Percentiles rank a stretch among this genome's conserved stretches.
phyloP scores from a whole-genome alignment of 345 rosid species.

The Hirschfeldia incana region DNA sequence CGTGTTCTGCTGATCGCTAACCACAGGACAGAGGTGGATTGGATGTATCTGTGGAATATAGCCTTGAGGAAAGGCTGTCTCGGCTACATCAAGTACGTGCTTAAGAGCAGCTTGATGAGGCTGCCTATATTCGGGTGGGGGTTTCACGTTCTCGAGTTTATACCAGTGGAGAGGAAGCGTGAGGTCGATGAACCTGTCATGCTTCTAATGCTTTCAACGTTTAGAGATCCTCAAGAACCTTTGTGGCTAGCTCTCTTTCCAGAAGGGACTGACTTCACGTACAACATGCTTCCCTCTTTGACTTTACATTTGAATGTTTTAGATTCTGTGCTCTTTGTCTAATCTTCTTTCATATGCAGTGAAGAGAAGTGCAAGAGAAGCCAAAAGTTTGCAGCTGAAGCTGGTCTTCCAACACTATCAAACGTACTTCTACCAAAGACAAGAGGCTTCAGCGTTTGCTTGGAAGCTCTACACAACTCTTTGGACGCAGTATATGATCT shows the following conservation, averaged over 20 bases:
- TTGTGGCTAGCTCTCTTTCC: slow-evolving; percentile 93
- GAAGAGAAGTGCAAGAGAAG: slow-evolving; percentile 67
- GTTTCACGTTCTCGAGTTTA: slow-evolving; percentile 79
- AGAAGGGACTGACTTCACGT: slow-evolving; percentile 91
- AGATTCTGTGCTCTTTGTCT: not conserved
- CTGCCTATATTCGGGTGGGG: slow-evolving; percentile 86
- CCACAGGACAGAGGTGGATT: slow-evolving; percentile 92
- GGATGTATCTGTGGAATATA: slow-evolving; percentile 91
- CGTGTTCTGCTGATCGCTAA: slow-evolving; percentile 68
- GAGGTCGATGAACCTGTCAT: slow-evolving; percentile 68
- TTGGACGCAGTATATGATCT: slow-evolving; percentile 85
- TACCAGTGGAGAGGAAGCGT: slow-evolving; percentile 84
- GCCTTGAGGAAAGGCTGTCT: slow-evolving; percentile 76
- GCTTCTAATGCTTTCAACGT: slow-evolving; percentile 59
- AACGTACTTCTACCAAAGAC: slow-evolving; percentile 80
- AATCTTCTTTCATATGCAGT: slow-evolving; percentile 43
- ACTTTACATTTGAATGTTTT: slow-evolving; percentile 16
- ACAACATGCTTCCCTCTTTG: slow-evolving; percentile 29
- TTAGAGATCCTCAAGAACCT: slow-evolving; percentile 66
- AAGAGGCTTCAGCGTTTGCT: slow-evolving; percentile 65
- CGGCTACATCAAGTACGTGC: slow-evolving; percentile 72
- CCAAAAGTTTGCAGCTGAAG: slow-evolving; percentile 65
- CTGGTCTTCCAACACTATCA: slow-evolving; percentile 66
- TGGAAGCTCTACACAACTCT: slow-evolving; percentile 58
- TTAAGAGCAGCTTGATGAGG: slow-evolving; percentile 84